Evolutionary conservation across 2,329 filamentous ascomycete species (phyloP), one percentile per base, ranked within the genome.

Genomic region (Aspergillus melleus): DNA sequence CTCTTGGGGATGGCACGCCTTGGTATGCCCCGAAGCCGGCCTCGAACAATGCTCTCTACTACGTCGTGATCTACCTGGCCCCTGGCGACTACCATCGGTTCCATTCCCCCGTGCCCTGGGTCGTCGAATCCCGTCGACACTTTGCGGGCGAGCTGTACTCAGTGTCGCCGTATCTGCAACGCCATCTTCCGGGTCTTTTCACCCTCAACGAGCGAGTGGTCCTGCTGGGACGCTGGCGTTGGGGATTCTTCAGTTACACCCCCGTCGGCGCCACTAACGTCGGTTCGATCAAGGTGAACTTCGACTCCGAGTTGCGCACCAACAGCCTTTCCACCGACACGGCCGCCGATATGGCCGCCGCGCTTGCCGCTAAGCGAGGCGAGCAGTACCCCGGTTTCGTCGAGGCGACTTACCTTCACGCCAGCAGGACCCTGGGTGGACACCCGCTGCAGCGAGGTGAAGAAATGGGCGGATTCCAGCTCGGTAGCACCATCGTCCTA

Each of bases 1-100:
- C 91, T 50, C 83, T 89, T 1, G 87, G 88, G 22, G 87, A 82
- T 52, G 74, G 77, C 2, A 72, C 72, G 11, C 84, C 88, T 2
- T 92, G 90, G 90, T 91, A 90, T 72, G 81, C 87, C 47, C 79
- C 87, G n/a, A 78, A 89, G 26, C 84, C 85, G 6, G 76, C 81
- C 20, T 84, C 86, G 55, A 85, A 85, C 74, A 83, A 80, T 75
- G 86, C 89, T 10, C 85, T 99, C 8, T 96, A 96, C 81, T 99
- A 98, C 77, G 90, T 84, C 62, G 96, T 99, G 64, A 88, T 99
- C 71, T 99, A 99, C 78, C 87, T 99, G 49, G 95, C 96, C 0
- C 95, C 95, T 0, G 95, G 95, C 53, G 96, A 99, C 80, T 99
- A 99, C 79, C 95, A 99, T 79, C 91, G 94, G 65, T 99, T 98